Conservation (phyloP, 768 basidiomycete species). For the Amanita thiersii region DNA sequence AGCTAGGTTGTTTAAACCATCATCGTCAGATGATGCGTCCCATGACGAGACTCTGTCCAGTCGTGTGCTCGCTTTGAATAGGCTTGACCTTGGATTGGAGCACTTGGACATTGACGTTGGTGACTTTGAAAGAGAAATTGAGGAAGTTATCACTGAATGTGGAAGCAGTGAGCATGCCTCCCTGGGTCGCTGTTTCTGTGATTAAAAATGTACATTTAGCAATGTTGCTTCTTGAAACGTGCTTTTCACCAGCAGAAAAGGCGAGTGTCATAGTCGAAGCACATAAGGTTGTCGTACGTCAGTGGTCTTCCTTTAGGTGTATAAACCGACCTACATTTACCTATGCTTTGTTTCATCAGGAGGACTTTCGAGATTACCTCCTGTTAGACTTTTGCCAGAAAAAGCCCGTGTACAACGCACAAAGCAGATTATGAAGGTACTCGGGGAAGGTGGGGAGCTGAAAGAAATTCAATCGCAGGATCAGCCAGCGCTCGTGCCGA, state of each 20-base stretch:
- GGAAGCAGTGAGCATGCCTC: constrained; percentile 59
- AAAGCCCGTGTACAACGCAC: constrained; percentile 21
- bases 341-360: constrained; percentile 47
- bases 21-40: constrained; percentile 57
- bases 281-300: constrained; percentile 84
- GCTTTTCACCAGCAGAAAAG: constrained; percentile 66
- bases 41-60: constrained; percentile 89
- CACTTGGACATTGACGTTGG: constrained; percentile 86
- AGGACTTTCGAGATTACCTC: constrained; percentile 67
- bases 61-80: constrained; percentile 84
- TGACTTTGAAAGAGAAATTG: constrained; percentile 39
- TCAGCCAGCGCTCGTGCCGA: too few relatives aligned
- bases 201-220: constrained; percentile 12
- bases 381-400: constrained; percentile 66
- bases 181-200: background rate
- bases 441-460: constrained; percentile 2
- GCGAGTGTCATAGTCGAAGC: constrained; percentile 72
- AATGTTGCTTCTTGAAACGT: constrained; percentile 30
- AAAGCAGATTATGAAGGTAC: constrained; percentile 16
- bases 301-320: constrained; percentile 15
- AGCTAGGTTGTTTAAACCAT: constrained; percentile 67
- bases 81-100: constrained; percentile 80
- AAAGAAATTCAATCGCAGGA: too few relatives aligned
- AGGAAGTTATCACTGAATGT: constrained; percentile 60
- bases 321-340: background rate